Conservation (phyloP, 2,329 filamentous ascomycete genomes). For the Saccharata proteae region DNA sequence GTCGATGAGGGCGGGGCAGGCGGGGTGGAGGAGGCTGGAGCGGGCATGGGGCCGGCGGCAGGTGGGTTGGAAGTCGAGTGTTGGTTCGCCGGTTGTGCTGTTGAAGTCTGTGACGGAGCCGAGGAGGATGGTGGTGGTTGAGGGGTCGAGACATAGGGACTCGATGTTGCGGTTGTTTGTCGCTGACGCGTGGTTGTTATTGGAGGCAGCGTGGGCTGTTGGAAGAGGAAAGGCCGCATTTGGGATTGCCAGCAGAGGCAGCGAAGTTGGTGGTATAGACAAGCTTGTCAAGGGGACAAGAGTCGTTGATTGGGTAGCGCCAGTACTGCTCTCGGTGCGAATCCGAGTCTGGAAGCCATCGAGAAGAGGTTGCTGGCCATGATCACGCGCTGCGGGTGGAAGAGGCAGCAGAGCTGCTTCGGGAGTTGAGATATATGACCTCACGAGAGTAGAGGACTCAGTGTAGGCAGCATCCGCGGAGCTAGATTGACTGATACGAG, state of each 20-base stretch:
- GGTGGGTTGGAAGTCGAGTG: constrained; percentile 6
- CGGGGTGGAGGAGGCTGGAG: neutral
- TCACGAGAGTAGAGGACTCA: neutral
- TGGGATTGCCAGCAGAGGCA: neutral
- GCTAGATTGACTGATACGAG: too few species aligned
- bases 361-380: constrained; percentile 1
- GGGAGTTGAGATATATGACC: neutral
- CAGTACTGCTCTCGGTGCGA: too few species aligned
- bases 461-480: constrained; percentile 2
- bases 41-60: constrained; percentile 1
- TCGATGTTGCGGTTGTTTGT: neutral
- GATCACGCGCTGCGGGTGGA: too few species aligned
- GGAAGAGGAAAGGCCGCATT: too few species aligned
- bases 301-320: neutral
- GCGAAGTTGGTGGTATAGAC: neutral
- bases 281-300: neutral
- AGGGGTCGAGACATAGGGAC: constrained; percentile 1
- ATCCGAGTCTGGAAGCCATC: too few species aligned
- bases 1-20: constrained; percentile 5
- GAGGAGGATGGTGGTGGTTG: constrained; percentile 4
- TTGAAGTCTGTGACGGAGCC: constrained; percentile 5
- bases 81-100: constrained; percentile 4
- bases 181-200: too few species aligned
- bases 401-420: too few species aligned
- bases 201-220: too few species aligned